A percentile compares a stretch with the other conserved stretches of the same genome.
Evolutionary conservation across 208 protist species (phyloP).

Genomic region (Lotmaria passim): DNA sequence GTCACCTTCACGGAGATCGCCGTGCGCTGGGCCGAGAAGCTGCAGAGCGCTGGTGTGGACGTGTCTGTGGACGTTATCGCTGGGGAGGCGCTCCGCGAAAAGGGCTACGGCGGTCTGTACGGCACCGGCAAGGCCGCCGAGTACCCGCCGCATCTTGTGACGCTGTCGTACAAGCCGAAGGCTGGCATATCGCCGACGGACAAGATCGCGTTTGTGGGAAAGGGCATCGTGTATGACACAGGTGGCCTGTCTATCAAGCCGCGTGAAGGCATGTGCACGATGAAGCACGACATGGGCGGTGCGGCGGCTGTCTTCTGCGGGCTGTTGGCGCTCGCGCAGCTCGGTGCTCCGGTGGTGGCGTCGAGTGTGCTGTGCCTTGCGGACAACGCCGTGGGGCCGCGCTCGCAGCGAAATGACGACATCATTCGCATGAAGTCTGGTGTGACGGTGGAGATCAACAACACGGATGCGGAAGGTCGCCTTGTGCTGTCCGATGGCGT

Average conservation of each 20-base stretch:
- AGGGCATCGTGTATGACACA: constrained; percentile 94
- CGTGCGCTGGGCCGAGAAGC: constrained; percentile 38
- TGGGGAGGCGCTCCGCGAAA: constrained; percentile 84
- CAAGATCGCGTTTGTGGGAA: constrained; percentile 86
- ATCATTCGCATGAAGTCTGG: constrained; percentile 90
- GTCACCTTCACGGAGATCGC: constrained; percentile 85
- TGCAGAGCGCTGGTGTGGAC: constrained; percentile 35
- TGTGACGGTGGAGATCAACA: constrained; percentile 92
- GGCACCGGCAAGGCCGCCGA: constrained; percentile 85
- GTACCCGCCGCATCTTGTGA: constrained; percentile 83
- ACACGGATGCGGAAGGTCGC: constrained; percentile 94
- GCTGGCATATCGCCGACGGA: constrained; percentile 54
- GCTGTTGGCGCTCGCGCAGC: constrained; percentile 65
- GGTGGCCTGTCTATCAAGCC: constrained; percentile 91
- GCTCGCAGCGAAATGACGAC: constrained; percentile 86
- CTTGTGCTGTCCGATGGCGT: constrained; percentile 92
- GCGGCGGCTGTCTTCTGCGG: constrained; percentile 84
- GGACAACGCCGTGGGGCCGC: constrained; percentile 88
- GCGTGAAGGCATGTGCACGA: constrained; percentile 74
- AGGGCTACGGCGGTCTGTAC: constrained; percentile 85
- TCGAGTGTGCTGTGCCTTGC: constrained; percentile 83
- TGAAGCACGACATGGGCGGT: constrained; percentile 95
- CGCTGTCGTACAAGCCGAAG: constrained; percentile 75
- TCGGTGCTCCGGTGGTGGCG: constrained; percentile 46
- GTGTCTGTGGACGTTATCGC: constrained; percentile 55